Evolutionary conservation across 441 rosid genomes (phyloP).

Genomic region (Brassica hybrid): DNA sequence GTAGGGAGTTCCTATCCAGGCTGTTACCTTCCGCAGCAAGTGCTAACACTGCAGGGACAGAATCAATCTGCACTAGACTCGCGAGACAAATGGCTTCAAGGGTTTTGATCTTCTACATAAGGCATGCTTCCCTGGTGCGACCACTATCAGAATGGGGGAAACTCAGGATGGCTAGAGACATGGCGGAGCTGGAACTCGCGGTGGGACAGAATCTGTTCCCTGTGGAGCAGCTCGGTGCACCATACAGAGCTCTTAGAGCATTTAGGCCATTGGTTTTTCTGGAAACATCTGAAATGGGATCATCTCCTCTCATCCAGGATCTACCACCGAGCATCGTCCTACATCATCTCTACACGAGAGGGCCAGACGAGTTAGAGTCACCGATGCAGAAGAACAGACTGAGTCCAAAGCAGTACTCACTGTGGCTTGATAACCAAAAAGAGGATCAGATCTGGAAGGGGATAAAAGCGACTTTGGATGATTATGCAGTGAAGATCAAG

Average conservation of each 20-base stretch:
- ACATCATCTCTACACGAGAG: slow-evolving; percentile 95
- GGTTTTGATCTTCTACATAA: slow-evolving; percentile 82
- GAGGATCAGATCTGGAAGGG: slow-evolving; percentile 99
- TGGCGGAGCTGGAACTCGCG: slow-evolving; percentile 98
- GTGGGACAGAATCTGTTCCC: slow-evolving; percentile 95
- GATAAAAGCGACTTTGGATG: slow-evolving; percentile 90
- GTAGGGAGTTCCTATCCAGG: slow-evolving; percentile 80
- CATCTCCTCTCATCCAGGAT: slow-evolving; percentile 89
- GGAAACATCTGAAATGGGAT: slow-evolving; percentile 81
- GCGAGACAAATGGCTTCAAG: slow-evolving; percentile 89
- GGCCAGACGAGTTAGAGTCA: slow-evolving; percentile 86
- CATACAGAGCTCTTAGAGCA: slow-evolving; percentile 94
- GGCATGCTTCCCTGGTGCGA: slow-evolving; percentile 91
- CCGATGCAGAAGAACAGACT: slow-evolving; percentile 89
- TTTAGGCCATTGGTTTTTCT: slow-evolving; percentile 90
- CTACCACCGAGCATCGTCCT: slow-evolving; percentile 86
- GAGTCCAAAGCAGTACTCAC: slow-evolving; percentile 79
- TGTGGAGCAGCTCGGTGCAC: slow-evolving; percentile 94
- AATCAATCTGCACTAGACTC: slow-evolving; percentile 89
- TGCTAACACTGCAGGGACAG: slow-evolving; percentile 59
- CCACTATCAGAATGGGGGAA: slow-evolving; percentile 98
- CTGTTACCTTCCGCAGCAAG: slow-evolving; percentile 74
- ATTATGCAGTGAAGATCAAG: slow-evolving; percentile 76
- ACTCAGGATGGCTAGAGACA: slow-evolving; percentile 95
- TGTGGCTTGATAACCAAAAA: slow-evolving; percentile 94